These are phyloP conservation scores for Paraphoma sp. DNA, from an alignment of 2,329 filamentous ascomycete species.

Conservation along the genomic window DNA sequence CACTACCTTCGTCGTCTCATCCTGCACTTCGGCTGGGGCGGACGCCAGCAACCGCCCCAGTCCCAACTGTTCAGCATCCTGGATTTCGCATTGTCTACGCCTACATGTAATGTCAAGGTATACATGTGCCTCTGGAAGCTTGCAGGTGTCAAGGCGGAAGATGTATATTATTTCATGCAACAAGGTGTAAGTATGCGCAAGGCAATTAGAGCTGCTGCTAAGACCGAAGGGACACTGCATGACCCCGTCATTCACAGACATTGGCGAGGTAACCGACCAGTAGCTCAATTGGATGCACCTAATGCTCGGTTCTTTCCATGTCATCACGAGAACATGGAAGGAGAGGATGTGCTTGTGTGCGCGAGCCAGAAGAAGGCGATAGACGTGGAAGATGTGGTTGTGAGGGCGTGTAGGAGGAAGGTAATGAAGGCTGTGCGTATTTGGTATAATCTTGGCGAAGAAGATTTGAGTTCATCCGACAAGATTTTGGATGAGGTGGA, in stretches of 20 bases:
- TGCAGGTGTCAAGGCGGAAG: not conserved
- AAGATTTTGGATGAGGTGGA: too few relatives aligned
- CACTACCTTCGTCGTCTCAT: not conserved
- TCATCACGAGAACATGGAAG: not conserved
- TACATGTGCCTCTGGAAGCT: not conserved
- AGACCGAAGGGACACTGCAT: not conserved
- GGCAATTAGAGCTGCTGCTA: not conserved
- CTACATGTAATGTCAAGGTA: not conserved
- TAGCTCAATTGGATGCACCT: not conserved
- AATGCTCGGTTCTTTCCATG: not conserved
- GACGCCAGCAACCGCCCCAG: not conserved
- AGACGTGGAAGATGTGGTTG: too few relatives aligned
- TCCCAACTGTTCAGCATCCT: not conserved
- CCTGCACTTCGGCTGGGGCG: not conserved
- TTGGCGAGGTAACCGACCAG: not conserved
- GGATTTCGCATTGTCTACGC: not conserved
- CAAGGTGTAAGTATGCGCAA: not conserved
- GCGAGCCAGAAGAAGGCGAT: not conserved
- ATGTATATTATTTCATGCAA: not conserved
- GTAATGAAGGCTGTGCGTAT: too few relatives aligned
- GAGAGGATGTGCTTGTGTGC: not conserved
- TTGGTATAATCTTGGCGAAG: too few relatives aligned
- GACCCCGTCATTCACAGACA: not conserved
- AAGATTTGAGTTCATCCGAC: too few relatives aligned
- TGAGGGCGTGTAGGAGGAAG: too few relatives aligned